A percentile compares a stretch with the other conserved stretches of the same genome.
These are phyloP conservation scores for Puccinia polysora DNA, from an alignment of 1,284 basidiomycete genomes.

Conservation along the genomic window DNA sequence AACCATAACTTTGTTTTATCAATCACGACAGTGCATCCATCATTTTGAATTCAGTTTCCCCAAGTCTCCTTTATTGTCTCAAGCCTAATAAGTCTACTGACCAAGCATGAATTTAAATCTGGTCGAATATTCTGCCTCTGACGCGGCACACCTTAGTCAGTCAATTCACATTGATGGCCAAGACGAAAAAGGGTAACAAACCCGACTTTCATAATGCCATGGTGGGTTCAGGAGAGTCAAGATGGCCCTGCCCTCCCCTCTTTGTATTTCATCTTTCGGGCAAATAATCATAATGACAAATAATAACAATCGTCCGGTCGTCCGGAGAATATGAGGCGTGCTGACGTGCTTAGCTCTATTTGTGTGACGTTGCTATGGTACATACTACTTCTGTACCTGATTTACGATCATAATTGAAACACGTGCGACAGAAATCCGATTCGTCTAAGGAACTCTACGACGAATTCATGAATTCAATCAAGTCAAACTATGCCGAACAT, in stretches of 20 bases:
- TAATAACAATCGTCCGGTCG: too few species aligned
- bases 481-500: conserved; percentile 63
- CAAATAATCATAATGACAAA: too few species aligned
- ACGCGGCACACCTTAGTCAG: too few species aligned
- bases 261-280: too few species aligned
- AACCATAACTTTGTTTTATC: not conserved
- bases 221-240: conserved; percentile 57
- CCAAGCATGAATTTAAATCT: not conserved
- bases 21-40: not conserved
- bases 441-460: conserved; percentile 5
- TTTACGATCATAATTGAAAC: not conserved
- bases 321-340: too few species aligned
- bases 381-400: not conserved
- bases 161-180: conserved; percentile 84
- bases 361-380: too few species aligned
- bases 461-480: conserved; percentile 57
- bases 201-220: conserved; percentile 87
- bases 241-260: too few species aligned
- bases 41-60: not conserved
- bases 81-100: not conserved
- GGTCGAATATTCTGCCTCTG: not conserved
- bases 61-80: not conserved
- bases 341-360: too few species aligned
- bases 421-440: not conserved
- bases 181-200: conserved; percentile 76